Percentiles rank a stretch among this genome's conserved stretches.
phyloP scores from a whole-genome alignment of 129 eudicot species.

The Erigeron canadensis region DNA sequence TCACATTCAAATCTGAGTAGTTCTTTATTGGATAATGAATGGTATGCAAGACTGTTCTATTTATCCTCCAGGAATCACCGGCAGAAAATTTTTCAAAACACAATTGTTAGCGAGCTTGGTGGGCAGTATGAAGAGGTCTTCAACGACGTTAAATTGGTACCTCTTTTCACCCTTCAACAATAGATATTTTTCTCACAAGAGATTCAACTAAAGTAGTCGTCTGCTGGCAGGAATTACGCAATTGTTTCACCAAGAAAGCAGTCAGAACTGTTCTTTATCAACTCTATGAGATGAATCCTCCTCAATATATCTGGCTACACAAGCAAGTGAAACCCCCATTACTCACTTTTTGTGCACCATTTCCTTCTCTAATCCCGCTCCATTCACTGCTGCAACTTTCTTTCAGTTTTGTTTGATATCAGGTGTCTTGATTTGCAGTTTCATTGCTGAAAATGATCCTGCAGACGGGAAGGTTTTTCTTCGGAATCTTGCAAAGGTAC shows the following conservation, averaged over 20 bases:
- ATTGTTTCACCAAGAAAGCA: conserved; percentile 61
- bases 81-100: conserved; percentile 17
- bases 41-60: conserved; percentile 25
- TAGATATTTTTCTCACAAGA: background rate
- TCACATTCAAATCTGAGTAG: conserved; percentile 19
- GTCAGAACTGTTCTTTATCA: conserved; percentile 73
- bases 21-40: conserved; percentile 41
- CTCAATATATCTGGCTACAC: conserved; percentile 62
- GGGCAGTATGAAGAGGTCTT: conserved; percentile 58
- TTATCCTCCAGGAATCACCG: conserved; percentile 21
- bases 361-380: background rate
- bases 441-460: conserved; percentile 58
- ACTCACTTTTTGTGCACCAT: conserved; percentile 17
- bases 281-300: conserved; percentile 85
- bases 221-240: conserved; percentile 52
- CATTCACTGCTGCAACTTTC: background rate
- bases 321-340: conserved; percentile 49
- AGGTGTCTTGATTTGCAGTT: conserved; percentile 40
- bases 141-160: conserved; percentile 48
- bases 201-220: background rate
- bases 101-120: conserved; percentile 44
- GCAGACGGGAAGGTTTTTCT: conserved; percentile 59
- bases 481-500: conserved; percentile 68
- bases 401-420: background rate
- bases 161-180: background rate